Conservation (phyloP, 495 filamentous ascomycete species). For the Trichoderma orchidacearum region DNA sequence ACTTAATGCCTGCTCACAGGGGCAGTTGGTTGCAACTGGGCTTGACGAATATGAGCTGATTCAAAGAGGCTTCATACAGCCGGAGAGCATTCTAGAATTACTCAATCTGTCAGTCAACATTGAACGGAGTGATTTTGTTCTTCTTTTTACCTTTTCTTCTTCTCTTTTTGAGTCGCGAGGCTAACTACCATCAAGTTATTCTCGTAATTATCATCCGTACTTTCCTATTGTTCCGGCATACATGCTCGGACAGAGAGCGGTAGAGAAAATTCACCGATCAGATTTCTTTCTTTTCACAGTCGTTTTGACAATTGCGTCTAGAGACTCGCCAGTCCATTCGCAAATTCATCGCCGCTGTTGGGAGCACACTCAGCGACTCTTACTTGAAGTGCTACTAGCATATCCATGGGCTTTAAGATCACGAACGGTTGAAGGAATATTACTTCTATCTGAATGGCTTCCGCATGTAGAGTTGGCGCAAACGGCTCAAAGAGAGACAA, state of each 20-base stretch:
- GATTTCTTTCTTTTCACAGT: neutral
- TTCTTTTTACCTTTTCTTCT: too few species aligned
- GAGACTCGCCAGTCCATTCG: neutral
- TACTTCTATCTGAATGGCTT: neutral
- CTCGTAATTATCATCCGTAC: neutral
- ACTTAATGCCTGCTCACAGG: neutral
- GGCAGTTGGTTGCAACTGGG: neutral
- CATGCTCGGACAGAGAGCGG: neutral
- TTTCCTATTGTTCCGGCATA: neutral
- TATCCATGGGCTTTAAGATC: neutral
- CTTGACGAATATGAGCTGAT: neutral
- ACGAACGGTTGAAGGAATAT: neutral
- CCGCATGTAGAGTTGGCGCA: neutral
- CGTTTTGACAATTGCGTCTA: neutral
- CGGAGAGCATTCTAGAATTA: neutral
- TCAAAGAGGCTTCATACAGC: neutral
- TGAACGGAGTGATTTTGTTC: too few species aligned
- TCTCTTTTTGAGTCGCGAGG: too few species aligned
- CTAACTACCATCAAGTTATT: too few species aligned
- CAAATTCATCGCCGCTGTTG: neutral
- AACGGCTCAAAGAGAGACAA: neutral
- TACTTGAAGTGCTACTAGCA: neutral
- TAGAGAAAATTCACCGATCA: neutral
- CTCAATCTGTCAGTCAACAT: neutral
- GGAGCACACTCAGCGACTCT: neutral